Conservation (phyloP, 441 rosid genomes). For the Theobroma grandiflorum region DNA sequence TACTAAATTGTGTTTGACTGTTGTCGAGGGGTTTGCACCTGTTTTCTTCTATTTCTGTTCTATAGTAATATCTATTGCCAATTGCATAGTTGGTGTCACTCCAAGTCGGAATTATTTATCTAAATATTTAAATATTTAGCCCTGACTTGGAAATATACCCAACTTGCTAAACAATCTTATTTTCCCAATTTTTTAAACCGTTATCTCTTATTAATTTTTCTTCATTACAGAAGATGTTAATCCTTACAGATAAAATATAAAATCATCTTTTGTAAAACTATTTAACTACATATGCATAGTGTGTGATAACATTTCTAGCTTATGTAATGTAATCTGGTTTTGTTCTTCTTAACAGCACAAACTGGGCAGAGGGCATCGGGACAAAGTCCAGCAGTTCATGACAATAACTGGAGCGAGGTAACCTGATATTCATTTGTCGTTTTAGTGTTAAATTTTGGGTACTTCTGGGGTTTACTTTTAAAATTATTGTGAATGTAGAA, state of each 20-base stretch:
- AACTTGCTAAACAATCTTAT: background rate
- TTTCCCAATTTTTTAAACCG: background rate
- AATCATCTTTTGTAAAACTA: background rate
- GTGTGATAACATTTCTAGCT: background rate
- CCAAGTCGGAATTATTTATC: background rate
- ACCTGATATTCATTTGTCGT: constrained; percentile 10
- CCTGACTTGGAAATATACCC: background rate
- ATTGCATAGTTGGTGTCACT: background rate
- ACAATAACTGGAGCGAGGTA: constrained; percentile 91
- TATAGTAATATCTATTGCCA: background rate
- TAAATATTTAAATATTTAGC: background rate
- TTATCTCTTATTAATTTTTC: background rate
- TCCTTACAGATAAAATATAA: background rate
- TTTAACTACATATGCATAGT: background rate
- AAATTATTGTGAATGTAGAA: background rate
- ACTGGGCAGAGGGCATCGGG: constrained; percentile 82
- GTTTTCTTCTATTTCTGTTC: background rate
- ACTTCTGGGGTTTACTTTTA: background rate
- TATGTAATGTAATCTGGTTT: constrained; percentile 21
- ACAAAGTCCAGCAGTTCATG: constrained; percentile 88
- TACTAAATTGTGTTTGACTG: background rate
- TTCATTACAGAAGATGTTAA: background rate
- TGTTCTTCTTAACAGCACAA: constrained; percentile 60
- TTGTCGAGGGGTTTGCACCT: background rate
- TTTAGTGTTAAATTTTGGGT: background rate